Evolutionary conservation across 1,284 basidiomycete species (phyloP).

Genomic region (Flammula alnicola): DNA sequence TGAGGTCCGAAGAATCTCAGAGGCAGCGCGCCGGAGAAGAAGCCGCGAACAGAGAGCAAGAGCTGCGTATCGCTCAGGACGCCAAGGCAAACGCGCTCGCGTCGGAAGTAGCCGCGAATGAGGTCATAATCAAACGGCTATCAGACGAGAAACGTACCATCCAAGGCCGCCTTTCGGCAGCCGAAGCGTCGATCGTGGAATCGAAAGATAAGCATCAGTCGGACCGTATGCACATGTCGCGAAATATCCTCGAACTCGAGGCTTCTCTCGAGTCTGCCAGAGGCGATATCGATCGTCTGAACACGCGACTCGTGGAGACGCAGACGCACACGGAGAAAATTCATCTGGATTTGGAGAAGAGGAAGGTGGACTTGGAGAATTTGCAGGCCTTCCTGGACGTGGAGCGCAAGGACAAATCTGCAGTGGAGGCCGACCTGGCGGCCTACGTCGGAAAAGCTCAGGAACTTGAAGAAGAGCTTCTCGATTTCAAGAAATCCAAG

Average conservation of each 20-base stretch:
- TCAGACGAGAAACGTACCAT: conserved; percentile 14
- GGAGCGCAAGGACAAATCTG: conserved; percentile 22
- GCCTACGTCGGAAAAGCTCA: conserved; percentile 24
- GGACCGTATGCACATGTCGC: not conserved
- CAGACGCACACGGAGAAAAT: not conserved
- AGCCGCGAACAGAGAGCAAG: conserved; percentile 1
- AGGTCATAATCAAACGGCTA: conserved; percentile 2
- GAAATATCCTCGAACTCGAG: conserved; percentile 6
- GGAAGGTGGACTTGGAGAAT: conserved; percentile 13
- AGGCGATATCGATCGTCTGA: not conserved
- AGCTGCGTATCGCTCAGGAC: not conserved
- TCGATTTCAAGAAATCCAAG: conserved; percentile 36
- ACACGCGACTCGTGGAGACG: not conserved
- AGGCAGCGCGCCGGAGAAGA: not conserved
- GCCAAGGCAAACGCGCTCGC: not conserved
- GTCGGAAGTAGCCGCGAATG: not conserved
- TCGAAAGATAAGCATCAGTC: conserved; percentile 6
- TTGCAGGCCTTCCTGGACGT: conserved; percentile 21
- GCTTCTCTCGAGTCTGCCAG: conserved; percentile 2
- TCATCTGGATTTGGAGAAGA: conserved; percentile 1
- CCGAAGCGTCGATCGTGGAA: conserved; percentile 6
- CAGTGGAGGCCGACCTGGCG: conserved; percentile 31
- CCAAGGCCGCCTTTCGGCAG: not conserved
- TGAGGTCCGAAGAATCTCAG: conserved; percentile 2
- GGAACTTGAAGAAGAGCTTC: conserved; percentile 37